Evolutionary conservation across 495 filamentous ascomycete genomes (phyloP).

Genomic region (Daldinia grandis): DNA sequence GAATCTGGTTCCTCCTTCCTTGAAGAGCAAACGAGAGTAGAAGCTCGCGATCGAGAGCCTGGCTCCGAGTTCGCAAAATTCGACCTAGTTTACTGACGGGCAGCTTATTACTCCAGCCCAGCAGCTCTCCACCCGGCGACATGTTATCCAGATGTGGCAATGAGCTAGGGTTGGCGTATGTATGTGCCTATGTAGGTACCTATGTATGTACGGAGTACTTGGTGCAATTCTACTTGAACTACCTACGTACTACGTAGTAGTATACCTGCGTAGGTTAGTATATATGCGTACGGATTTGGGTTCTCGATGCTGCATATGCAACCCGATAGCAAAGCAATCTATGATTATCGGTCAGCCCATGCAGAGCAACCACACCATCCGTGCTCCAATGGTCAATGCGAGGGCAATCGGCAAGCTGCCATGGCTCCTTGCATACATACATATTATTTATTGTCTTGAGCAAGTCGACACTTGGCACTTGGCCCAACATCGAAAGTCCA

Average conservation of each 20-base stretch:
- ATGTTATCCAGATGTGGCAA: constrained; percentile 40
- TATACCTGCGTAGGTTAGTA: constrained; percentile 1
- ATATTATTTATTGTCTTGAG: constrained; percentile 33
- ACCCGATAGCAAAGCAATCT: constrained; percentile 42
- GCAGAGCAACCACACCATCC: constrained; percentile 41
- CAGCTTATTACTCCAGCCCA: constrained; percentile 20
- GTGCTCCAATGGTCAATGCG: constrained; percentile 38
- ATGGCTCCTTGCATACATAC: constrained; percentile 44
- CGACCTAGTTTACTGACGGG: constrained; percentile 29
- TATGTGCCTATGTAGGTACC: too few species aligned
- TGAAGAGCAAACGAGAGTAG: constrained; percentile 18
- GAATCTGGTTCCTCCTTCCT: constrained; percentile 18
- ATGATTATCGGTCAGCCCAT: constrained; percentile 46
- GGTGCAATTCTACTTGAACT: constrained; percentile 13
- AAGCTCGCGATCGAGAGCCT: constrained; percentile 25
- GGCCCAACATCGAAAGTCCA: constrained; percentile 25
- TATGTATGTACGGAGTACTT: constrained; percentile 14
- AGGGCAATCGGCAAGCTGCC: constrained; percentile 44
- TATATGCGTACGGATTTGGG: constrained; percentile 36
- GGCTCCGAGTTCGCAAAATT: constrained; percentile 24
- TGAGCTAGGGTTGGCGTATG: constrained; percentile 20
- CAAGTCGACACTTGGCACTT: constrained; percentile 30
- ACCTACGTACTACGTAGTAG: constrained; percentile 26
- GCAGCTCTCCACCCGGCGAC: constrained; percentile 27
- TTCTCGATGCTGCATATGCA: constrained; percentile 38